Conservation (phyloP, 1,284 basidiomycete genomes). For the Sanghuangporus sanghuang region DNA sequence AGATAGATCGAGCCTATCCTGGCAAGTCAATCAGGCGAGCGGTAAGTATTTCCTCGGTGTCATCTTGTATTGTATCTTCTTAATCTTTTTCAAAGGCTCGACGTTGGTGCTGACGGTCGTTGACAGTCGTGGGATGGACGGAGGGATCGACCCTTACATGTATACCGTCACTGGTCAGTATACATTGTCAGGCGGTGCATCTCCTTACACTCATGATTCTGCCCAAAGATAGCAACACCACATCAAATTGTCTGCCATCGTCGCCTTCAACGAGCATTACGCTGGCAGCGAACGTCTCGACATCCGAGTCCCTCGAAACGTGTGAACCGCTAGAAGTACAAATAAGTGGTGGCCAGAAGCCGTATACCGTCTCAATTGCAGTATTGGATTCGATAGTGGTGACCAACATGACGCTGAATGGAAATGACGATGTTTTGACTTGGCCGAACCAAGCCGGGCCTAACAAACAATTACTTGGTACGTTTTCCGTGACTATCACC, state of each 20-base stretch:
- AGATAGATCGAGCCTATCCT: conserved; percentile 33
- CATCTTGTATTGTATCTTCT: background rate
- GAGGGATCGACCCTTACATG: conserved; percentile 31
- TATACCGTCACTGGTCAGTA: conserved; percentile 33
- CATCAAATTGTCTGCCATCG: conserved; percentile 30
- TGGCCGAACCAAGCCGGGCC: conserved; percentile 44
- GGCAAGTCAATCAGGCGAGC: conserved; percentile 37
- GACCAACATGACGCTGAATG: conserved; percentile 40
- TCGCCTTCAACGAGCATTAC: conserved; percentile 29
- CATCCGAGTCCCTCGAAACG: conserved; percentile 29
- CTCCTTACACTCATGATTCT: conserved; percentile 5
- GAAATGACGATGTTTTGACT: conserved; percentile 37
- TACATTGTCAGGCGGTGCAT: background rate
- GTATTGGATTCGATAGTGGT: conserved; percentile 33
- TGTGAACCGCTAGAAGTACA: conserved; percentile 44
- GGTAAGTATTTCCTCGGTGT: conserved; percentile 26
- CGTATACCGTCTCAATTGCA: conserved; percentile 41
- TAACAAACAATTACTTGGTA: conserved; percentile 35
- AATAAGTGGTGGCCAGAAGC: conserved; percentile 40
- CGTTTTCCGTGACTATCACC: conserved; percentile 19
- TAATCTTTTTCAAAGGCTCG: conserved; percentile 29
- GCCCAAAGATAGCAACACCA: conserved; percentile 26
- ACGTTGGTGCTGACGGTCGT: conserved; percentile 38
- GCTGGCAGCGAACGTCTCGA: conserved; percentile 39
- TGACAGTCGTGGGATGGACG: conserved; percentile 39